These are phyloP conservation scores for Hemileccinum rubropunctum DNA, from an alignment of 768 basidiomycete species.

Conservation along the genomic window DNA sequence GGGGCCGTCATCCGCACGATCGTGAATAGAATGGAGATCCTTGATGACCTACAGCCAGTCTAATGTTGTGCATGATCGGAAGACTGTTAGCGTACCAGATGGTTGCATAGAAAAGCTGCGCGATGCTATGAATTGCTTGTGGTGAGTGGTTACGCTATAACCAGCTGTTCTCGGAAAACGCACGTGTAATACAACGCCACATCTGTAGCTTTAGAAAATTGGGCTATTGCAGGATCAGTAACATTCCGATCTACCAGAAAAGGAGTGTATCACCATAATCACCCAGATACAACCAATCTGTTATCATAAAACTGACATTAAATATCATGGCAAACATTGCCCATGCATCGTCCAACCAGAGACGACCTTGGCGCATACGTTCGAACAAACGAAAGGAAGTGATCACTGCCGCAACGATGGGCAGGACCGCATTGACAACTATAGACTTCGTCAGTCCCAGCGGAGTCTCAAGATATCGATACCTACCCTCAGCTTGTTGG, in stretches of 20 bases:
- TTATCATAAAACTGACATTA: not conserved
- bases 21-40: constrained; percentile 4
- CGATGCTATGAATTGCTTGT: not conserved
- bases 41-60: not conserved
- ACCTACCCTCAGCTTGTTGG: constrained; percentile 2
- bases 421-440: constrained; percentile 1
- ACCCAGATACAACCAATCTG: constrained; percentile 1
- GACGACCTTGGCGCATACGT: constrained; percentile 2
- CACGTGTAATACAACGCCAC: constrained; percentile 5
- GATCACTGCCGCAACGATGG: not conserved
- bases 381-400: constrained; percentile 4
- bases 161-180: not conserved
- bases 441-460: not conserved
- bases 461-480: no score
- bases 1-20: not conserved
- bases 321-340: constrained; percentile 1
- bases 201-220: not conserved
- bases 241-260: not conserved
- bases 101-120: constrained; percentile 5
- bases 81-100: not conserved
- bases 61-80: not conserved
- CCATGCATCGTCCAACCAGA: constrained; percentile 6
- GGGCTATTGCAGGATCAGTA: not conserved
- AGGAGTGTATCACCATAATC: not conserved
- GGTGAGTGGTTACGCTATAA: not conserved